These are phyloP conservation scores for Lecanosticta acicola DNA, from an alignment of 2,329 filamentous ascomycete species.

Conservation along the genomic window DNA sequence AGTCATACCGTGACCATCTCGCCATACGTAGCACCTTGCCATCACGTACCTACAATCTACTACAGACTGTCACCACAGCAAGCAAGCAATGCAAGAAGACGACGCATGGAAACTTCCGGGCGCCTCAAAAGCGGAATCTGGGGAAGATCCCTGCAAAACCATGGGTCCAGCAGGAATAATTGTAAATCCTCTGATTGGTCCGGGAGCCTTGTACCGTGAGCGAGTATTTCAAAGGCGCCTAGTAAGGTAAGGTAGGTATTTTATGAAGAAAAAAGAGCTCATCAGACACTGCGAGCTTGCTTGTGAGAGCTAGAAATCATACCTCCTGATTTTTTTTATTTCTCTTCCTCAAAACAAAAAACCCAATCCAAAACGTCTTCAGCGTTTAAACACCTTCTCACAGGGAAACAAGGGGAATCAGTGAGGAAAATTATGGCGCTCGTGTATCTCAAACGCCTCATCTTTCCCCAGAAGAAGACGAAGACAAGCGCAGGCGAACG, in stretches of 20 bases:
- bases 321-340: too few species aligned
- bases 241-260: too few species aligned
- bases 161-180: background rate
- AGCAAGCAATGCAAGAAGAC: background rate
- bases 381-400: background rate
- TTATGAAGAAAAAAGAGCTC: too few species aligned
- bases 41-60: too few species aligned
- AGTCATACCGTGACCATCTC: too few species aligned
- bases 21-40: too few species aligned
- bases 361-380: too few species aligned
- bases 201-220: background rate
- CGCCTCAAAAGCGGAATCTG: background rate
- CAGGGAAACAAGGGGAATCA: background rate
- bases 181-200: background rate
- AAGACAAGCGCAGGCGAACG: background rate
- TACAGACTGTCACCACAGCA: too few species aligned
- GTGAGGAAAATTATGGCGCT: conserved; percentile 1
- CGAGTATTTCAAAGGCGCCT: background rate
- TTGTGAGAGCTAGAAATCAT: too few species aligned
- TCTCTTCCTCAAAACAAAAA: too few species aligned
- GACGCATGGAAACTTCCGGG: background rate
- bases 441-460: conserved; percentile 4
- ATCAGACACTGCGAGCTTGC: background rate
- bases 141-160: background rate
- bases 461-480: background rate